phyloP scores from a whole-genome alignment of 1,284 basidiomycete species.

The Athelia psychrophila region DNA sequence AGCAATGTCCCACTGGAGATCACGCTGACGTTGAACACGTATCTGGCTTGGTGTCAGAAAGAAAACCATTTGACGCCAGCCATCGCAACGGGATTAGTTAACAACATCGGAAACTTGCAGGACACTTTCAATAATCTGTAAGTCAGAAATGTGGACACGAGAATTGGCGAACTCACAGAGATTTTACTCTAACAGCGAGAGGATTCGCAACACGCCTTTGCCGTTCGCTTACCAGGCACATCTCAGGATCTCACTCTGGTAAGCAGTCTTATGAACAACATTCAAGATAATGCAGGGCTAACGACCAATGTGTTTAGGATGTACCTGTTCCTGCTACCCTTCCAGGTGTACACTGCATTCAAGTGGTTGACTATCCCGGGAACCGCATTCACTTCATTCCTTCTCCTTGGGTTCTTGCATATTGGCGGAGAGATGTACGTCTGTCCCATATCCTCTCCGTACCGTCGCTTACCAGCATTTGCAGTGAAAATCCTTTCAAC shows the following conservation, averaged over 20 bases:
- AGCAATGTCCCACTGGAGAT: constrained; percentile 69
- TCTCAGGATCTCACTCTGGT: constrained; percentile 63
- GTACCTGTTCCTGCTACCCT: constrained; percentile 67
- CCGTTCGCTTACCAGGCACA: constrained; percentile 73
- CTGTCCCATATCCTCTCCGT: neutral
- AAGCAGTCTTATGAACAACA: constrained; percentile 13
- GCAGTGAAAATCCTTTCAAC: constrained; percentile 66
- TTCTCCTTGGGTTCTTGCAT: constrained; percentile 67
- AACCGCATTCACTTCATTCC: constrained; percentile 59
- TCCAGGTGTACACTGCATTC: constrained; percentile 56
- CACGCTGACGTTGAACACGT: constrained; percentile 52
- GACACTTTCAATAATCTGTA: constrained; percentile 54
- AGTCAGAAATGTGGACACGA: too few relatives aligned
- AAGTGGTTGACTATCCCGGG: constrained; percentile 56
- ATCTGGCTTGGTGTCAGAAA: constrained; percentile 46
- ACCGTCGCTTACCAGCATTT: constrained; percentile 2
- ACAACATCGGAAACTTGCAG: constrained; percentile 44
- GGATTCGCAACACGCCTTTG: constrained; percentile 59
- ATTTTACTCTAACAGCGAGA: constrained; percentile 26
- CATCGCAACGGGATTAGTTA: constrained; percentile 47
- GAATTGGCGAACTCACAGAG: too few relatives aligned
- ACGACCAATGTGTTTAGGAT: constrained; percentile 37
- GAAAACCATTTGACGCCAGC: constrained; percentile 46
- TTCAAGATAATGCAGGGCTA: neutral
- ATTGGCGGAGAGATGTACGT: constrained; percentile 67